Evolutionary conservation across 2,329 filamentous ascomycete genomes (phyloP).

Genomic region (Bipolaris oryzae): DNA sequence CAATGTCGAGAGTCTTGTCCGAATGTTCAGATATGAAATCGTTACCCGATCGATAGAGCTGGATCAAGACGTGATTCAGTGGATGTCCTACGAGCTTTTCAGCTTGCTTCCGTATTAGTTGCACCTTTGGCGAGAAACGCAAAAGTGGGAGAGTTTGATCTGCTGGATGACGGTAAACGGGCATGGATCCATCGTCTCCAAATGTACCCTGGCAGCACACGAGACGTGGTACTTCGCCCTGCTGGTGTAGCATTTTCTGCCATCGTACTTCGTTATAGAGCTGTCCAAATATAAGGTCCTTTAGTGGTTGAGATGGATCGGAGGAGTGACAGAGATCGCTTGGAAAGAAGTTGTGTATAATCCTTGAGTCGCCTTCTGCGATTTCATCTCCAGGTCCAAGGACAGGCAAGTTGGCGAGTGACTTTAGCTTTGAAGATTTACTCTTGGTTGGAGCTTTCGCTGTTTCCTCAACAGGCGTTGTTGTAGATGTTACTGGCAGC

Average conservation of each 20-base stretch:
- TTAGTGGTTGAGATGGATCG: conserved; percentile 50
- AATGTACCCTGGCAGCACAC: conserved; percentile 86
- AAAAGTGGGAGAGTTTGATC: conserved; percentile 82
- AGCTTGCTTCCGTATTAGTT: conserved; percentile 69
- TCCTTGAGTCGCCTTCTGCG: conserved; percentile 79
- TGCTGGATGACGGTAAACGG: conserved; percentile 92
- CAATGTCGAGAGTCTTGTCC: conserved; percentile 94
- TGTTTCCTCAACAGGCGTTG: not conserved
- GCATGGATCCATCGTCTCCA: conserved; percentile 71
- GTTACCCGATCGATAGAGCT: conserved; percentile 84
- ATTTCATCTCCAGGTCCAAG: conserved; percentile 62
- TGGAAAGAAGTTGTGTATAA: conserved; percentile 74
- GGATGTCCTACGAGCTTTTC: conserved; percentile 77
- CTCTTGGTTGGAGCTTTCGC: conserved; percentile 12
- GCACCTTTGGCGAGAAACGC: conserved; percentile 75
- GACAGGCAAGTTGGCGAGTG: conserved; percentile 47
- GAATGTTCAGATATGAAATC: conserved; percentile 97
- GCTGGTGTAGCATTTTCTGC: conserved; percentile 91
- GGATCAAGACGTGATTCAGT: conserved; percentile 90
- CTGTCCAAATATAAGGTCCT: conserved; percentile 68
- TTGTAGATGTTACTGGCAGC: not conserved
- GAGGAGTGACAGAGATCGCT: conserved; percentile 30
- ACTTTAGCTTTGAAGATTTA: conserved; percentile 43
- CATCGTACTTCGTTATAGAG: conserved; percentile 79
- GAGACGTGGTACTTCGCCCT: conserved; percentile 87